These are phyloP conservation scores for Coleophoma eucalyptorum DNA, from an alignment of 2,329 filamentous ascomycete genomes.

Conservation along the genomic window DNA sequence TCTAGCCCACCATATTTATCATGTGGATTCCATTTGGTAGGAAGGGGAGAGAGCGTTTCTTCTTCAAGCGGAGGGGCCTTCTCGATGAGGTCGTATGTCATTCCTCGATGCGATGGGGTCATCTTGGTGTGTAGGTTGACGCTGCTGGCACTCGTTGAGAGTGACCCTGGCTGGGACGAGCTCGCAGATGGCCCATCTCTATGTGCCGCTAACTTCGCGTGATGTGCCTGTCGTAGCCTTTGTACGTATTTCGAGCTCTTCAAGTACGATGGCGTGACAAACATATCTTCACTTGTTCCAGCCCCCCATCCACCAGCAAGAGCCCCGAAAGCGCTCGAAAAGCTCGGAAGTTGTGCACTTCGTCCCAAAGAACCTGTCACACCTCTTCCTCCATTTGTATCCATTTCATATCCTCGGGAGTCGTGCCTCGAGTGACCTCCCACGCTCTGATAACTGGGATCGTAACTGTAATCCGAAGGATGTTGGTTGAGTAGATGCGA, in stretches of 20 bases:
- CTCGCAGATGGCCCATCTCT: conserved; percentile 35
- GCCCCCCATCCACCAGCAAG: conserved; percentile 21
- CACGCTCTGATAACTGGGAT: conserved; percentile 16
- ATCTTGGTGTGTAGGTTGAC: conserved; percentile 50
- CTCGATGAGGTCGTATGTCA: conserved; percentile 83
- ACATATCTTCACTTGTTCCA: conserved; percentile 34
- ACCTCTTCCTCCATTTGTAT: conserved; percentile 15
- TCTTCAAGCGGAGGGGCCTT: conserved; percentile 59
- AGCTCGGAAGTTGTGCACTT: conserved; percentile 24
- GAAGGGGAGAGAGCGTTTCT: conserved; percentile 65
- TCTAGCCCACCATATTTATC: conserved; percentile 76
- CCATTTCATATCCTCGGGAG: conserved; percentile 20
- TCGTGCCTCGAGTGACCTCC: conserved; percentile 18
- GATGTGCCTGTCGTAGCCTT: conserved; percentile 68
- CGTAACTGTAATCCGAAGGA: conserved; percentile 18
- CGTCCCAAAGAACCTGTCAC: conserved; percentile 21
- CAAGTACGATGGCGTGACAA: conserved; percentile 85
- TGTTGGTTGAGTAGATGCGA: conserved; percentile 23
- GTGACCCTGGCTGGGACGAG: conserved; percentile 39
- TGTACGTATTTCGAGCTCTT: conserved; percentile 73
- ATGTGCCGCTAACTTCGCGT: conserved; percentile 50
- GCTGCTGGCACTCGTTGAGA: conserved; percentile 54
- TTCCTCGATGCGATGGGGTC: conserved; percentile 65
- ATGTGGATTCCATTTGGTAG: conserved; percentile 75
- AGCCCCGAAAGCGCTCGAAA: conserved; percentile 26